Evolutionary conservation across 2,329 filamentous ascomycete species (phyloP), one percentile per base, ranked within the genome.

Genomic region (Acarospora socialis): DNA sequence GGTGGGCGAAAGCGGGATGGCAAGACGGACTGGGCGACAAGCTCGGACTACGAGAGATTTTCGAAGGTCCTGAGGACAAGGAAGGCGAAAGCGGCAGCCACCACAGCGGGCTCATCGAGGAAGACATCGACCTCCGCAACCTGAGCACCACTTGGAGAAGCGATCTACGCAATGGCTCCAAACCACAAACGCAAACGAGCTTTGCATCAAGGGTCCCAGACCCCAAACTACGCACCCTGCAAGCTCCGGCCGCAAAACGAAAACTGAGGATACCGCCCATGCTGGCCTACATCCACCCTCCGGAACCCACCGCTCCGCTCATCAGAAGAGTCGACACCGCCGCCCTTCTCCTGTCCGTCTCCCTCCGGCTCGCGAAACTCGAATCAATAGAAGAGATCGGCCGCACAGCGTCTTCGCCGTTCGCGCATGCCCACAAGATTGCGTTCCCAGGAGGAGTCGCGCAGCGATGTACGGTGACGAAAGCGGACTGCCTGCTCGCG

Each of bases 251-350:
- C 21, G 28, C 33, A 14, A 44, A 19, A 34, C 16, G 47, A 4
- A 55, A 53, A 24, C 50, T 69, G n/a, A 53, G 52, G 13, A 63
- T 84, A 3, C 82, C 83, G 0, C 73, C 79, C 0, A 71, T 93
- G 19, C 62, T 92, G 13, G 81, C 83, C 21, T 92, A 93, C 50
- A 64, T 93, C 10, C 83, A 92, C 44, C 73, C 77, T 1, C 61
- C 62, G 3, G 44, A 44, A 30, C 47, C 61, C 0, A 55, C 66
- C 2, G 63, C 65, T 0, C 76, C 79, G 0, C 61, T 93, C 3
- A 77, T 94, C 34, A 77, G 87, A 28, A 77, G 90, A 5, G 84
- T 94, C 16, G 90, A 98, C 53, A 93, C 78, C 7, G 74, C 82
- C 1, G 74, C 81, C 34, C 67, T 93, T 3, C 71, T 95, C 2